Evolutionary conservation across 2,329 filamentous ascomycete genomes (phyloP).

Genomic region (Aspergillus brasiliensis): DNA sequence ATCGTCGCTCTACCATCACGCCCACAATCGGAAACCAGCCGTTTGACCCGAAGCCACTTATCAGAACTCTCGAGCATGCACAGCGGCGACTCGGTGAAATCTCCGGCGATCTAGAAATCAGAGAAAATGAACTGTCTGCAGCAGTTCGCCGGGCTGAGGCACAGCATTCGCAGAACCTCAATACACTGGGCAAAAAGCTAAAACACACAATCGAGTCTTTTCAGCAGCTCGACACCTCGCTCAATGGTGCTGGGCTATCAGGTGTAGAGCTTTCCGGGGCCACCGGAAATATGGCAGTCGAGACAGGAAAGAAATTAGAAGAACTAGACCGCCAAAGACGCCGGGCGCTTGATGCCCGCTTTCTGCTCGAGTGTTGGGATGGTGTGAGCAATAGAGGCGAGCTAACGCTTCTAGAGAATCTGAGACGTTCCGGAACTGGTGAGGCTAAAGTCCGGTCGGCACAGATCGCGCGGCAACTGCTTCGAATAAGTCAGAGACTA

Average conservation of each 20-base stretch:
- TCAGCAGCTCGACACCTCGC: constrained; percentile 80
- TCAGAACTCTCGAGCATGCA: constrained; percentile 85
- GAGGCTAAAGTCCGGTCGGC: constrained; percentile 95
- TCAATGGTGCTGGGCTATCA: constrained; percentile 62
- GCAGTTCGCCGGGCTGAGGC: constrained; percentile 88
- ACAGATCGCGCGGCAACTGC: constrained; percentile 87
- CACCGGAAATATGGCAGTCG: constrained; percentile 86
- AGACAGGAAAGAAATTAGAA: constrained; percentile 91
- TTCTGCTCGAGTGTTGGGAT: constrained; percentile 94
- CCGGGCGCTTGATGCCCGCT: constrained; percentile 88
- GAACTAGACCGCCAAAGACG: constrained; percentile 91
- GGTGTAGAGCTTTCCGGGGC: constrained; percentile 36
- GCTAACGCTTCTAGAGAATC: constrained; percentile 82
- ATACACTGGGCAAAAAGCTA: constrained; percentile 82
- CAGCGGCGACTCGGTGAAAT: constrained; percentile 54
- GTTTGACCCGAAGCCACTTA: constrained; percentile 96
- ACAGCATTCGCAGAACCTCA: constrained; percentile 88
- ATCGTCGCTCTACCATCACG: constrained; percentile 71
- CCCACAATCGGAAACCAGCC: constrained; percentile 44
- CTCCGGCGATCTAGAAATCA: constrained; percentile 78
- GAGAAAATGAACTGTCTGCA: constrained; percentile 86
- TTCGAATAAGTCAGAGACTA: constrained; percentile 89
- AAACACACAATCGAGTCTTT: constrained; percentile 92
- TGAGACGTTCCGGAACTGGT: constrained; percentile 78
- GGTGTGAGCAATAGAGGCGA: constrained; percentile 90